These are phyloP conservation scores for Castanopsis chinensis DNA, from an alignment of 306 rosid species.

Conservation along the genomic window DNA sequence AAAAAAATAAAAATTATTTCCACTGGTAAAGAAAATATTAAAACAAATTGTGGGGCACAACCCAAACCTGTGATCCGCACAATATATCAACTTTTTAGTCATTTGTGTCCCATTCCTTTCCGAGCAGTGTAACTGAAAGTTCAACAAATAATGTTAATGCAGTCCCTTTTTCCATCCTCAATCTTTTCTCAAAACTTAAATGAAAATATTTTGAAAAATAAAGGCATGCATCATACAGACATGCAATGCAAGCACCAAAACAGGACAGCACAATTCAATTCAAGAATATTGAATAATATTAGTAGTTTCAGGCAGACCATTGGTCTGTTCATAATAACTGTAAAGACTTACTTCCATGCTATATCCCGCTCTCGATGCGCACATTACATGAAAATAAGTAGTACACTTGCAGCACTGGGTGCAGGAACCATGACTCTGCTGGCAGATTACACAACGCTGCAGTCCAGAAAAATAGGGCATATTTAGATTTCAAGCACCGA, in stretches of 20 bases:
- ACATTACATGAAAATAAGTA: conserved; percentile 76
- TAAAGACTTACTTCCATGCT: conserved; percentile 80
- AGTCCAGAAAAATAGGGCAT: conserved; percentile 34
- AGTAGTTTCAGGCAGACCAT: neutral
- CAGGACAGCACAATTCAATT: neutral
- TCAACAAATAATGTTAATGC: conserved; percentile 26
- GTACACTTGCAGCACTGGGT: conserved; percentile 88
- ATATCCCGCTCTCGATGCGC: conserved; percentile 94
- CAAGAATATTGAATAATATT: neutral
- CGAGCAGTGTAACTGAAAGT: conserved; percentile 68
- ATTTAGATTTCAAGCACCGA: conserved; percentile 11
- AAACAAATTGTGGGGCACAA: conserved; percentile 12
- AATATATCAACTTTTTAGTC: conserved; percentile 69
- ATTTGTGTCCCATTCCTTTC: conserved; percentile 76
- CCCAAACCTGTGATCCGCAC: conserved; percentile 86
- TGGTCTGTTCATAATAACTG: conserved; percentile 15
- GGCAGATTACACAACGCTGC: conserved; percentile 86
- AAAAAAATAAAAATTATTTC: neutral
- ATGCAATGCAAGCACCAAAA: conserved; percentile 7
- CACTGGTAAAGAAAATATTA: neutral
- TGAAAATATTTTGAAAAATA: neutral
- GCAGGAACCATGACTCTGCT: conserved; percentile 93
- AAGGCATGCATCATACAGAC: conserved; percentile 12
- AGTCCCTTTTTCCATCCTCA: conserved; percentile 23
- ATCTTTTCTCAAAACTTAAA: conserved; percentile 13